Percentiles rank a stretch among this genome's conserved stretches.
phyloP scores from a whole-genome alignment of 1,284 basidiomycete species.

The Microbotryum intermedium region DNA sequence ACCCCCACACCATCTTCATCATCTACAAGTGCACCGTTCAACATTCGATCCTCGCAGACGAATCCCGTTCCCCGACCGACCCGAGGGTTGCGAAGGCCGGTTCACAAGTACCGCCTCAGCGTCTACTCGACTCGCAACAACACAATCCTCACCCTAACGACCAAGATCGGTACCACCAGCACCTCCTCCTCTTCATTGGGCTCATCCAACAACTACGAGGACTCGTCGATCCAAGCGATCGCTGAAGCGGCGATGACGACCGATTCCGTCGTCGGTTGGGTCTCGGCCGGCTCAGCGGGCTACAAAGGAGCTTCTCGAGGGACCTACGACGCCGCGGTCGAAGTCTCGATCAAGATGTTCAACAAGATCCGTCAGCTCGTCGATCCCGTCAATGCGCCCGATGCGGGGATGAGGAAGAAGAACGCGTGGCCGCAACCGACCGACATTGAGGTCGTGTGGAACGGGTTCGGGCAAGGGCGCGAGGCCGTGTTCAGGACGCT shows the following conservation, averaged over 20 bases:
- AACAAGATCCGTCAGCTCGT: slow-evolving; percentile 34
- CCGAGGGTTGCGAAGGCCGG: too few species aligned
- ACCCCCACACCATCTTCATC: too few species aligned
- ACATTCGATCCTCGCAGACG: too few species aligned
- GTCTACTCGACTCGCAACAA: slow-evolving; percentile 41
- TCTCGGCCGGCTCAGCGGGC: slow-evolving; percentile 35
- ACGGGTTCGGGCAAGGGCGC: slow-evolving; percentile 42
- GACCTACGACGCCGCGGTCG: slow-evolving; percentile 42
- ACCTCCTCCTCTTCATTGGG: slow-evolving; percentile 11
- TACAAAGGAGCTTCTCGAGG: slow-evolving; percentile 40
- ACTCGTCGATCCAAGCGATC: slow-evolving; percentile 17
- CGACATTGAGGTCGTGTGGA: slow-evolving; percentile 39
- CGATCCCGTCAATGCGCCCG: slow-evolving; percentile 10
- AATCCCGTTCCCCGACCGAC: too few species aligned
- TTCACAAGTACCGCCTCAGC: slow-evolving; percentile 37
- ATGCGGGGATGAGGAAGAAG: slow-evolving; percentile 19
- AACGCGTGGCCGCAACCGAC: slow-evolving; percentile 32
- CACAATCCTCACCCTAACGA: slow-evolving; percentile 41
- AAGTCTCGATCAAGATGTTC: slow-evolving; percentile 39
- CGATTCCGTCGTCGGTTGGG: slow-evolving; percentile 26
- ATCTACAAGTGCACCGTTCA: too few species aligned
- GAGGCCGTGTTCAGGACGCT: slow-evolving; percentile 41
- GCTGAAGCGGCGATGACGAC: neutral
- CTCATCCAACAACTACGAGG: slow-evolving; percentile 17
- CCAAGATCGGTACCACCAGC: slow-evolving; percentile 31